Conservation (phyloP, 2,329 filamentous ascomycete genomes). For the Penicillium sp. region DNA sequence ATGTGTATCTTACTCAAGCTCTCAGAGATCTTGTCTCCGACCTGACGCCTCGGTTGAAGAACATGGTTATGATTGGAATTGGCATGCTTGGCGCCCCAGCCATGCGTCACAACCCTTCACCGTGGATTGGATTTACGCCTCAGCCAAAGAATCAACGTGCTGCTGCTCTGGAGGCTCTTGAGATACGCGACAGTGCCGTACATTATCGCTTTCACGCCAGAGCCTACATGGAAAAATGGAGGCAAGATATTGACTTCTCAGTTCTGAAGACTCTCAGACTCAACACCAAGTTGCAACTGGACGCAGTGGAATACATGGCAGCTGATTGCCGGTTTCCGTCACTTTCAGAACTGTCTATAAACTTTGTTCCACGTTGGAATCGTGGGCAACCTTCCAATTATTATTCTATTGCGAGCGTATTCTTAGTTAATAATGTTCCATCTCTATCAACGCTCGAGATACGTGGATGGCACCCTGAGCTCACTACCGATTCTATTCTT, state of each 20-base stretch:
- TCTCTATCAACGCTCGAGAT: background rate
- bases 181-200: background rate
- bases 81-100: background rate
- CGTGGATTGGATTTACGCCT: background rate
- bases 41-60: background rate
- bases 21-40: background rate
- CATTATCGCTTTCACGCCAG: background rate
- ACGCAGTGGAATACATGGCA: background rate
- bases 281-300: background rate
- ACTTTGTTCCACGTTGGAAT: background rate
- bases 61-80: background rate
- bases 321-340: background rate
- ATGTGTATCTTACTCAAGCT: background rate
- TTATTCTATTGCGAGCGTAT: background rate
- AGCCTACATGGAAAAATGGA: background rate
- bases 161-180: background rate
- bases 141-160: background rate
- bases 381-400: background rate
- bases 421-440: background rate
- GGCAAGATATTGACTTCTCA: background rate
- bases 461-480: background rate
- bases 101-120: background rate
- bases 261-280: background rate
- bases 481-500: background rate
- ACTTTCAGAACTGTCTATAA: background rate